phyloP scores from a whole-genome alignment of 306 rosid genomes.

The Oemleria cerasiformis region DNA sequence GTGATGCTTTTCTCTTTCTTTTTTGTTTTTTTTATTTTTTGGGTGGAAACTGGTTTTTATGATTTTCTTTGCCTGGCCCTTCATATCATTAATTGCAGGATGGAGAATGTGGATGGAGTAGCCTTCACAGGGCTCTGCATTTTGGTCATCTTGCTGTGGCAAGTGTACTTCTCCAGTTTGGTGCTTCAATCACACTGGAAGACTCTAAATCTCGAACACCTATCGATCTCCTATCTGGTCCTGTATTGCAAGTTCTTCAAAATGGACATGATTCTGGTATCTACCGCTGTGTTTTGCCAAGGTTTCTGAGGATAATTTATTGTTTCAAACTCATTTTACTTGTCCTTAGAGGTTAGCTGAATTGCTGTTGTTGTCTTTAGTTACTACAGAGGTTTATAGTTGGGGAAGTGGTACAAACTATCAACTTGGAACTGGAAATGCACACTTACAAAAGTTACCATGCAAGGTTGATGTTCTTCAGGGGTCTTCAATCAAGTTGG shows the following conservation, averaged over 20 bases:
- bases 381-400: conserved; percentile 80
- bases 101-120: conserved; percentile 97
- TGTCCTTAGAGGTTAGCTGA: conserved; percentile 19
- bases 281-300: conserved; percentile 25
- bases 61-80: conserved; percentile 5
- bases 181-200: conserved; percentile 75
- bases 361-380: conserved; percentile 39
- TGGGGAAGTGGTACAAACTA: conserved; percentile 98
- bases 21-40: neutral
- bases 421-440: conserved; percentile 99
- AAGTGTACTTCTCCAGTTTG: conserved; percentile 74
- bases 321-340: conserved; percentile 15
- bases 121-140: conserved; percentile 96
- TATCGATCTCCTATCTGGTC: conserved; percentile 87
- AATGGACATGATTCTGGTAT: conserved; percentile 60
- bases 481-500: conserved; percentile 58
- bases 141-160: conserved; percentile 95
- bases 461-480: conserved; percentile 86
- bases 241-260: conserved; percentile 59
- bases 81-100: conserved; percentile 48
- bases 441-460: conserved; percentile 81
- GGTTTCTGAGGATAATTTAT: conserved; percentile 19
- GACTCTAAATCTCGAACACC: conserved; percentile 82
- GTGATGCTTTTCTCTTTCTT: neutral
- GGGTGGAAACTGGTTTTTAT: conserved; percentile 7